Base-by-base conservation (phyloP, 768 basidiomycete genomes). In the Mycena polygramma region DNA sequence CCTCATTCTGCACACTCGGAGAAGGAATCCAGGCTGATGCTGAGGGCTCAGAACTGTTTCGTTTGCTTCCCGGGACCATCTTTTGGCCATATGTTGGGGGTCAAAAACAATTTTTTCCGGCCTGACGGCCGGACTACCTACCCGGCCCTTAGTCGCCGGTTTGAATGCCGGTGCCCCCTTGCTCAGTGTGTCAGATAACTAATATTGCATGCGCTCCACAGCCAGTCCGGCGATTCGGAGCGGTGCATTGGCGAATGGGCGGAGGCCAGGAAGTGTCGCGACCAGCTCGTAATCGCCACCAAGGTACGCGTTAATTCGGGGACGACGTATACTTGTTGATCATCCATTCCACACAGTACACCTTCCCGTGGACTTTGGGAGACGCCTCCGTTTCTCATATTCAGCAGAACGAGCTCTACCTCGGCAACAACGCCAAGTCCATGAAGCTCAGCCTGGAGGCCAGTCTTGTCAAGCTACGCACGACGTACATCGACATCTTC, bases 401-500 rank as follows among this genome's bases (percentile, higher is more conserved):
- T 19, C 15, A 48, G 20, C 46, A 48, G 20, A 14, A 48, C 46
- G 46, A 48, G 19, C 46, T 83, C 41, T 87, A 83, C 68, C 74
- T 72, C 0, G 90, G 90, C 0, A 90, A 91, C 74, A 81, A 78
- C 69, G 59, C 75, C 66, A 88, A 89, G 70, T 82, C 79, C 0
- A 75, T 90, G 76, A 78, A 79, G 24, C 46, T 86, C 52, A 83
- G 83, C 24, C 77, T 88, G 30, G 57, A 70, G 22, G 49, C 22
- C 0, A 70, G 68, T 37, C 57, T 70, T 7, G 45, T 20, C 22
- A 91, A 90, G 70, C 82, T 92, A 24, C 77, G 87, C 43, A 91
- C 89, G 0, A 80, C 83, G 24, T 92, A 87, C 73, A 83, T 90
- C 72, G 89, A 90, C 70, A 82, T 90, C 52, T 75, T 89, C 39